Evolutionary conservation across 2,329 filamentous ascomycete genomes (phyloP).

Genomic region (Sclerotiophoma versabilis): DNA sequence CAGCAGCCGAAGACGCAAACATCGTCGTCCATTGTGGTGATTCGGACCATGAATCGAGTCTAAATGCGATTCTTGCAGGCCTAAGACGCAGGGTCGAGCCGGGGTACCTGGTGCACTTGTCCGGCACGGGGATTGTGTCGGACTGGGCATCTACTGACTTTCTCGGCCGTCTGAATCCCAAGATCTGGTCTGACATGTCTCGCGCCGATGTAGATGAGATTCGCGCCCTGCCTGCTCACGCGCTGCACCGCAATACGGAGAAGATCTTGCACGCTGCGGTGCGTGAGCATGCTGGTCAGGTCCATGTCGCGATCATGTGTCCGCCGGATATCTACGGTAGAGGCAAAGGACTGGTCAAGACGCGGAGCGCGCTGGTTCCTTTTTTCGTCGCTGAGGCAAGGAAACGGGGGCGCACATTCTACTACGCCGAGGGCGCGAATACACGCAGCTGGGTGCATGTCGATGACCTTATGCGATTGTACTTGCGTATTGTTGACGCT

Average conservation of each 20-base stretch:
- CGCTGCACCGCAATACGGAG: conserved; percentile 71
- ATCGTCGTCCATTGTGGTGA: conserved; percentile 54
- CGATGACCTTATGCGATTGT: conserved; percentile 65
- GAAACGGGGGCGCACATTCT: conserved; percentile 50
- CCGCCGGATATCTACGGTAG: conserved; percentile 69
- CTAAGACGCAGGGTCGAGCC: conserved; percentile 56
- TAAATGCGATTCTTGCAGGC: conserved; percentile 59
- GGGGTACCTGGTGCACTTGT: conserved; percentile 60
- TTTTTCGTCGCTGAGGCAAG: conserved; percentile 48
- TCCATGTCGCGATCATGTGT: conserved; percentile 62
- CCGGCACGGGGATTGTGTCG: conserved; percentile 62
- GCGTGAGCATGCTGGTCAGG: conserved; percentile 45
- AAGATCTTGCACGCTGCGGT: conserved; percentile 65
- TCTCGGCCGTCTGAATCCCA: conserved; percentile 38
- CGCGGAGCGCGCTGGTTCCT: conserved; percentile 53
- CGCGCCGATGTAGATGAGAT: conserved; percentile 60
- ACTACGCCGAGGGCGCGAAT: conserved; percentile 61
- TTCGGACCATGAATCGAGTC: conserved; percentile 38
- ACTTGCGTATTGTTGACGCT: conserved; percentile 61
- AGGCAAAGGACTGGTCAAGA: conserved; percentile 62
- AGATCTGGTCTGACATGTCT: conserved; percentile 67
- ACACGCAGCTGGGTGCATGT: conserved; percentile 64
- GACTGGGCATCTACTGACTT: conserved; percentile 50
- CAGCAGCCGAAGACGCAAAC: conserved; percentile 57
- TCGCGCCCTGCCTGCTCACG: conserved; percentile 61